These are phyloP conservation scores for Actinidia polygama DNA, from an alignment of 179 eudicot genomes.

Conservation along the genomic window DNA sequence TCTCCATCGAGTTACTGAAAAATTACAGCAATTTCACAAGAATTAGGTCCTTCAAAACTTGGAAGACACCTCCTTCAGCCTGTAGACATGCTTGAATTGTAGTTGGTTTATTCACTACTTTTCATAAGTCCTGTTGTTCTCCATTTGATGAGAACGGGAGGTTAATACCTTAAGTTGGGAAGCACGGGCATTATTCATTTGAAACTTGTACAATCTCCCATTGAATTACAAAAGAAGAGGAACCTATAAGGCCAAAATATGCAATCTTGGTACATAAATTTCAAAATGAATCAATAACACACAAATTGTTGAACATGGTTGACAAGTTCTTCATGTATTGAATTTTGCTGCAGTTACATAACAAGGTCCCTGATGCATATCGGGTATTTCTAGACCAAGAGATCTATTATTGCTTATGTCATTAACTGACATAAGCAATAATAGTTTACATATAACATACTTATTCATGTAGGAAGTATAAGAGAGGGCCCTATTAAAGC, in stretches of 20 bases:
- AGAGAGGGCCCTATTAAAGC: not conserved
- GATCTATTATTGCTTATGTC: too few species aligned
- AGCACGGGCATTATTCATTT: constrained; percentile 13
- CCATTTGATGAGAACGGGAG: not conserved
- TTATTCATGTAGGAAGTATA: not conserved
- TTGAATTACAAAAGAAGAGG: not conserved
- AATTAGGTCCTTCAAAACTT: constrained; percentile 16
- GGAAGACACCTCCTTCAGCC: not conserved
- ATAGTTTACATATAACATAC: not conserved
- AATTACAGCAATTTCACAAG: not conserved
- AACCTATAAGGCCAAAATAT: not conserved
- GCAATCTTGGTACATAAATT: not conserved
- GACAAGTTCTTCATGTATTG: not conserved
- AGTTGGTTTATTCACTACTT: not conserved
- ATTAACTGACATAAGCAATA: not conserved
- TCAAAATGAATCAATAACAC: not conserved
- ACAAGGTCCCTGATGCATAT: not conserved
- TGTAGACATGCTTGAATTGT: not conserved
- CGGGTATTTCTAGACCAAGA: not conserved
- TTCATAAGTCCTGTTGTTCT: not conserved
- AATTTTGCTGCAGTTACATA: not conserved
- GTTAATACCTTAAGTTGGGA: not conserved
- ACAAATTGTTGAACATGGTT: not conserved
- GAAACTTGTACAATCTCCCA: constrained; percentile 10
- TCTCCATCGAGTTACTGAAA: constrained; percentile 2